phyloP scores from a whole-genome alignment of 495 filamentous ascomycete species.

The Aspergillus sparsus region DNA sequence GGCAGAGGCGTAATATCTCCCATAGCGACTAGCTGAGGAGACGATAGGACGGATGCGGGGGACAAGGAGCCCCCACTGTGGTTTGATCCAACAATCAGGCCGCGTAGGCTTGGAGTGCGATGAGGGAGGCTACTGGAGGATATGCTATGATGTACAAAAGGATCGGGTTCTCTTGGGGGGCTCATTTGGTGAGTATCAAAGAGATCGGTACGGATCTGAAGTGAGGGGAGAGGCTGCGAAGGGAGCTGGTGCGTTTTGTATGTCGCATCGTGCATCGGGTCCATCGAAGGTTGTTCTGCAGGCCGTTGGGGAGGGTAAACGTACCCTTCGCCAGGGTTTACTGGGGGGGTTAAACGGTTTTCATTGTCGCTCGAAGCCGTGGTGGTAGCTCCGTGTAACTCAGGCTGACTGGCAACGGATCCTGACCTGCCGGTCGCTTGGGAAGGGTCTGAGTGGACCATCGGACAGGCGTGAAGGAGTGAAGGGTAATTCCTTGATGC shows the following conservation, averaged over 20 bases:
- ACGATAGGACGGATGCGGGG: conserved; percentile 60
- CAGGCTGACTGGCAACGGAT: conserved; percentile 18
- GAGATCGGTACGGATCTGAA: conserved; percentile 48
- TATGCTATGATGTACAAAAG: conserved; percentile 38
- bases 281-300: conserved; percentile 7
- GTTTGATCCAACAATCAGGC: conserved; percentile 40
- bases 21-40: conserved; percentile 78
- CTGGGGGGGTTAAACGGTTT: conserved; percentile 13
- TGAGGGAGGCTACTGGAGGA: conserved; percentile 49
- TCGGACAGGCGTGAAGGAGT: conserved; percentile 23
- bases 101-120: conserved; percentile 54
- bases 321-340: conserved; percentile 20
- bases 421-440: conserved; percentile 33
- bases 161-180: conserved; percentile 36
- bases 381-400: conserved; percentile 26
- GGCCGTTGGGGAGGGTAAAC: conserved; percentile 13
- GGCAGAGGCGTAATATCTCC: conserved; percentile 90
- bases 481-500: conserved; percentile 4
- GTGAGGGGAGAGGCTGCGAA: conserved; percentile 32
- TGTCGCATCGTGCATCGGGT: conserved; percentile 18
- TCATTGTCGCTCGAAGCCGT: conserved; percentile 28
- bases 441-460: conserved; percentile 27
- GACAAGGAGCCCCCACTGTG: conserved; percentile 58
- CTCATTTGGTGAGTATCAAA: conserved; percentile 30
- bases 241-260: conserved; percentile 9